A percentile compares a stretch with the other conserved stretches of the same genome.
These are phyloP conservation scores for Aspergillus sp. DNA, from an alignment of 2,329 filamentous ascomycete genomes.

Conservation along the genomic window DNA sequence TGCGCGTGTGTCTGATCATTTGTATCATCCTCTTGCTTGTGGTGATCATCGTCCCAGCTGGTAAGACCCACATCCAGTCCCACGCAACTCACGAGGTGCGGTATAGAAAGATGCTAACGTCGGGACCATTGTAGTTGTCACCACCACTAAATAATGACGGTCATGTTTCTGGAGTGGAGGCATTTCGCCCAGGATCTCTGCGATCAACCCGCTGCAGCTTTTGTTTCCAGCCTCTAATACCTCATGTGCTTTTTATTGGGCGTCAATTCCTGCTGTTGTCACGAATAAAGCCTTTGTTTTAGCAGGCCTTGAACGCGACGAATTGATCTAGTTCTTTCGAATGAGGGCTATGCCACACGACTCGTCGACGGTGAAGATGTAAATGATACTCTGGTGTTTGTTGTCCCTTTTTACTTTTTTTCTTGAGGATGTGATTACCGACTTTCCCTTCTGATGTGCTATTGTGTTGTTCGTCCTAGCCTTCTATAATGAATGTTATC, in stretches of 20 bases:
- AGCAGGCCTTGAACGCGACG: constrained; percentile 29
- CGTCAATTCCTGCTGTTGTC: constrained; percentile 33
- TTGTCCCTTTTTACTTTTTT: constrained; percentile 23
- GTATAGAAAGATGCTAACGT: constrained; percentile 17
- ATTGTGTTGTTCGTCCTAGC: constrained; percentile 20
- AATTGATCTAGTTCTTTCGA: constrained; percentile 24
- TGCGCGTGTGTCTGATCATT: constrained; percentile 92
- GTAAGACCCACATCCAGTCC: constrained; percentile 54
- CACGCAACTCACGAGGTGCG: neutral
- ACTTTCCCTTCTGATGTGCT: constrained; percentile 16
- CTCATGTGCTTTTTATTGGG: constrained; percentile 35
- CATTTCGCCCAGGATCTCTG: constrained; percentile 34
- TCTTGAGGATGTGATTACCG: constrained; percentile 29
- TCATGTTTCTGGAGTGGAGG: constrained; percentile 29
- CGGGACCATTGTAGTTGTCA: constrained; percentile 37
- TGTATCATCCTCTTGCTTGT: constrained; percentile 89
- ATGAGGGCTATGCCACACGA: constrained; percentile 27
- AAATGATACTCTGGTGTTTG: constrained; percentile 44
- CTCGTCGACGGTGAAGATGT: constrained; percentile 38
- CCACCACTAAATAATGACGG: constrained; percentile 34
- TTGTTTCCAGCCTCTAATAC: constrained; percentile 39
- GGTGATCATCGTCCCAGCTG: constrained; percentile 89
- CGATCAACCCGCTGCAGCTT: constrained; percentile 30
- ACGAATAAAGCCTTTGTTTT: constrained; percentile 28
- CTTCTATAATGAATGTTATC: constrained; percentile 21